phyloP scores from a whole-genome alignment of 2,329 filamentous ascomycete species.

The Sarocladiaceae sp. region DNA sequence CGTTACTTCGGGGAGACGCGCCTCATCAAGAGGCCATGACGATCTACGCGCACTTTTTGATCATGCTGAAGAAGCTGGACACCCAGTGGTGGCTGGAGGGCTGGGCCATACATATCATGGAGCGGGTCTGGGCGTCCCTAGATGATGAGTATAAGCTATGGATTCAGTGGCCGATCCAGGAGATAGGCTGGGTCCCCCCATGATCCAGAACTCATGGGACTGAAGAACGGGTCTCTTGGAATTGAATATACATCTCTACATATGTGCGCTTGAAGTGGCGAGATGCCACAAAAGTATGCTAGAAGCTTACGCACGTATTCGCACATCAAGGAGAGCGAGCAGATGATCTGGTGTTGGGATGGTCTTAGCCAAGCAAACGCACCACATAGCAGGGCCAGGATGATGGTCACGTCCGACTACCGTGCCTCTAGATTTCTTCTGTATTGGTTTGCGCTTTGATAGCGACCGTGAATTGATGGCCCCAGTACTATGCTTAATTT shows the following conservation, averaged over 20 bases:
- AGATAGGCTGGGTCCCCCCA: slow-evolving; percentile 17
- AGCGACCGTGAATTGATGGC: no score
- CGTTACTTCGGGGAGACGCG: slow-evolving; percentile 21
- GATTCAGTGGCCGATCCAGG: slow-evolving; percentile 24
- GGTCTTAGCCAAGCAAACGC: no score
- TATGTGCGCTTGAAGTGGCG: no score
- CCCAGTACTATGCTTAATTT: no score
- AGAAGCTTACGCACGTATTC: no score
- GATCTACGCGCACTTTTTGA: slow-evolving; percentile 29
- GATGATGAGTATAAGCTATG: slow-evolving; percentile 30
- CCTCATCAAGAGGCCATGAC: slow-evolving; percentile 24
- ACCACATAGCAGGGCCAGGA: no score
- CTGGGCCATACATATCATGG: slow-evolving; percentile 26
- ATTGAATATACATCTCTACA: no score
- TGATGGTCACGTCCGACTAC: no score
- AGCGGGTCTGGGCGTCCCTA: slow-evolving; percentile 24
- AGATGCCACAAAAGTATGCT: no score
- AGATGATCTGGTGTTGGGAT: no score
- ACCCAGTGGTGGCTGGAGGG: slow-evolving; percentile 32
- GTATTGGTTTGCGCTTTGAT: not conserved
- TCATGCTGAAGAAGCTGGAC: slow-evolving; percentile 24
- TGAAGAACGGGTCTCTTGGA: no score
- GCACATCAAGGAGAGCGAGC: no score
- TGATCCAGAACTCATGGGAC: not conserved
- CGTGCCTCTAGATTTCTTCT: not conserved